Conservation (phyloP, 1,284 basidiomycete genomes). For the Coriolopsis trogii region DNA sequence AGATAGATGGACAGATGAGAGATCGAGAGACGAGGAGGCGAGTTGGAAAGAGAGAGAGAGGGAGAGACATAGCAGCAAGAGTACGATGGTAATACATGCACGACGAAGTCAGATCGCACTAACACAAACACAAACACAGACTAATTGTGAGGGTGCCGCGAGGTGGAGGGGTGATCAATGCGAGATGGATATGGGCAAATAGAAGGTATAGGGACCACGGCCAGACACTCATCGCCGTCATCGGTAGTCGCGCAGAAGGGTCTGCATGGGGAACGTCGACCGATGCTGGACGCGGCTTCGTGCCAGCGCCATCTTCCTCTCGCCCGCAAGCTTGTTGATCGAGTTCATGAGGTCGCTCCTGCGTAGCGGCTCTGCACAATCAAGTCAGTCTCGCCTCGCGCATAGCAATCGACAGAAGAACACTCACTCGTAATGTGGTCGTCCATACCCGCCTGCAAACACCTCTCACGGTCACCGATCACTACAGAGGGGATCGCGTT, state of each 20-base stretch:
- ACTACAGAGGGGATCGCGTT: slow-evolving; percentile 50
- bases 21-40: slow-evolving; percentile 1
- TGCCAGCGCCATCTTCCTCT: slow-evolving; percentile 36
- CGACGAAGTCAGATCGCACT: slow-evolving; percentile 7
- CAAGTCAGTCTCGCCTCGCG: slow-evolving; percentile 17
- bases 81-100: slow-evolving; percentile 26
- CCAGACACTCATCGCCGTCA: slow-evolving; percentile 18
- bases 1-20: too few species aligned
- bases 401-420: neutral
- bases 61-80: slow-evolving; percentile 15
- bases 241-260: slow-evolving; percentile 27
- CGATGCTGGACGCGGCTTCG: slow-evolving; percentile 26
- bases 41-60: slow-evolving; percentile 6
- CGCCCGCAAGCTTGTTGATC: slow-evolving; percentile 71
- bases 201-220: too few species aligned
- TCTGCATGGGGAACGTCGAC: slow-evolving; percentile 24
- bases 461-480: slow-evolving; percentile 95
- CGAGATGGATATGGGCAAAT: neutral
- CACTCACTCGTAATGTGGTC: slow-evolving; percentile 76
- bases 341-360: slow-evolving; percentile 76
- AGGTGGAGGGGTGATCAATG: neutral
- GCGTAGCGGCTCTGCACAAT: slow-evolving; percentile 65
- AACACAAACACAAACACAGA: slow-evolving; percentile 4
- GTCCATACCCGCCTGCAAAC: slow-evolving; percentile 89
- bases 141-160: neutral